Base-by-base conservation (phyloP, 2,329 filamentous ascomycete genomes). In the Saccharata proteae region DNA sequence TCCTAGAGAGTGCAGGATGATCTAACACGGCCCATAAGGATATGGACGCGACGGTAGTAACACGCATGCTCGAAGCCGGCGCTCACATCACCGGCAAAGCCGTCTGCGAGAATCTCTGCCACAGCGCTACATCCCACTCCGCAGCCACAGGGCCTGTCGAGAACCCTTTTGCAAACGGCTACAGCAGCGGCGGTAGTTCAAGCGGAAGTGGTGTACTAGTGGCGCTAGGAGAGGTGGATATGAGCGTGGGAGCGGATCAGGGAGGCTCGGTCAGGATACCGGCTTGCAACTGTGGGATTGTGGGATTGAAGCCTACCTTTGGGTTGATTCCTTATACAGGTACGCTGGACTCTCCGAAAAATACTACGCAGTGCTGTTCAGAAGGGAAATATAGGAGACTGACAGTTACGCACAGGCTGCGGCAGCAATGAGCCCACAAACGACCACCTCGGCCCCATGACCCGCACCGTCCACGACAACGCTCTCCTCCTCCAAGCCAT, bases 271-370 rank as follows among this genome's bases (percentile, higher is more conserved):
- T 67, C 12, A 51, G 64, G 1, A 56, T 66, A 1, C 62, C 64
- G 1, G 51, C 62, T 3, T 52, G 44, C 16, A 47, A 49, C 17
- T 50, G 47, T 28, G 52, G 52, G 2, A 34, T 51, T 22, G 57
- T 61, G 3, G 64, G 64, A 0, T 47, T 70, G 15, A 71, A 71
- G 38, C 65, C 68, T 0, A 71, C 65, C 0, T 58, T 64, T 33
- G 61, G 64, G 0, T 48, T 69, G 0, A 55, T 72, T 0, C 67
- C 68, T 0, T 71, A 59, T 31, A 71, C 62, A 0, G 67, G 64
- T 32, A 16, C 12, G 24, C 21, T n/a, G 6, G 7, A 6, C 8
- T 12, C 13, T n/a, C n/a, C n/a, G n/a, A n/a, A n/a, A n/a, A n/a
- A n/a, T n/a, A n/a, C n/a, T n/a, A n/a, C n/a, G n/a, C n/a, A n/a